These are phyloP conservation scores for Juglanconis juglandina DNA, from an alignment of 2,329 filamentous ascomycete genomes.

Conservation along the genomic window DNA sequence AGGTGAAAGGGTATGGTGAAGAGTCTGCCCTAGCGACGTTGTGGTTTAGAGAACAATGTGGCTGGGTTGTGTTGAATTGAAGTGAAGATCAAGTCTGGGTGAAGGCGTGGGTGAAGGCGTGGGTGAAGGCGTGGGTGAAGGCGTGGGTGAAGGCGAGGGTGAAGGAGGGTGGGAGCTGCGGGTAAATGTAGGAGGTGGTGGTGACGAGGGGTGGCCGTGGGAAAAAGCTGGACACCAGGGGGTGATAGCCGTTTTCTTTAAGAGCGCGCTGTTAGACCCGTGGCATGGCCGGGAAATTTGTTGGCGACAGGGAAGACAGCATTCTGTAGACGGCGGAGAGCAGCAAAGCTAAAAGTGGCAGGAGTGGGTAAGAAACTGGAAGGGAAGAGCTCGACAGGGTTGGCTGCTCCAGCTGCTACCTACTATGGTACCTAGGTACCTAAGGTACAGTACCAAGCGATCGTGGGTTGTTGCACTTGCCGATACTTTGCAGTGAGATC, in stretches of 20 bases:
- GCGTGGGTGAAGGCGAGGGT: conserved; percentile 1
- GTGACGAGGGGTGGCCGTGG: not conserved
- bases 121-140: conserved; percentile 5
- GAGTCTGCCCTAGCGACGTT: conserved; percentile 8
- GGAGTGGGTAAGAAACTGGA: not conserved
- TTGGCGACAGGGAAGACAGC: conserved; percentile 17
- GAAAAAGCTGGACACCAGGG: conserved; percentile 8
- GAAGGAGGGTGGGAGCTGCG: conserved; percentile 1
- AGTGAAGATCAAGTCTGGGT: conserved; percentile 6
- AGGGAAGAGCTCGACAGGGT: conserved; percentile 1
- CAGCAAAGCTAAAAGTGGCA: not conserved
- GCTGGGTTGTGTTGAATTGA: conserved; percentile 1
- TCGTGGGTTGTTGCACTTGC: no score
- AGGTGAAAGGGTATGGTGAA: not conserved
- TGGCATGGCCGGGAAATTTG: conserved; percentile 18
- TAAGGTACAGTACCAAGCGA: no score
- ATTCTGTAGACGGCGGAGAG: conserved; percentile 1
- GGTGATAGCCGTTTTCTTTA: conserved; percentile 16
- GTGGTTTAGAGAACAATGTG: not conserved
- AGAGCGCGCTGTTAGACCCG: conserved; percentile 17
- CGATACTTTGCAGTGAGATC: not conserved
- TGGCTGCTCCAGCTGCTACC: not conserved
- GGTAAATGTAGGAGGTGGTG: conserved; percentile 10
- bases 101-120: not conserved
- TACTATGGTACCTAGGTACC: no score